These are phyloP conservation scores for Phytophthora nicotianae DNA, from an alignment of 352 stramenopile species.

Conservation along the genomic window DNA sequence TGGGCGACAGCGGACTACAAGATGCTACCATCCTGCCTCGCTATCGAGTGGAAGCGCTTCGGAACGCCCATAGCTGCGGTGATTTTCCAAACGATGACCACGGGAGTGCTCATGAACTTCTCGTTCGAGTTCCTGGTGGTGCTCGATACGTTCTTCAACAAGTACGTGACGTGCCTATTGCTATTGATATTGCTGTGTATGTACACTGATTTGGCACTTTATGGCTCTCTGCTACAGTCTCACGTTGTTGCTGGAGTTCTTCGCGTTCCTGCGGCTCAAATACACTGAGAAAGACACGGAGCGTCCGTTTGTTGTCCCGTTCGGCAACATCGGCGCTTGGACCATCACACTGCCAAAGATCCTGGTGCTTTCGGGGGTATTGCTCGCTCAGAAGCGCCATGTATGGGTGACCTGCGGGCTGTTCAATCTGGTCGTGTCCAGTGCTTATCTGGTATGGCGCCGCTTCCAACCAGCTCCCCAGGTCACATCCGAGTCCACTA, in stretches of 20 bases:
- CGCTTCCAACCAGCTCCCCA: slow-evolving; percentile 46
- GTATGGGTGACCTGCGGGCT: slow-evolving; percentile 77
- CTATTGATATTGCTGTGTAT: background rate
- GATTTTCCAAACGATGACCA: slow-evolving; percentile 77
- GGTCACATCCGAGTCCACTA: slow-evolving; percentile 2
- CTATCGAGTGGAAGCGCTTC: slow-evolving; percentile 75
- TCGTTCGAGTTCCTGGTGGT: slow-evolving; percentile 85
- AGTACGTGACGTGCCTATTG: slow-evolving; percentile 47
- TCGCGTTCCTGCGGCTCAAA: slow-evolving; percentile 83
- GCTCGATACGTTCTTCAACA: slow-evolving; percentile 90
- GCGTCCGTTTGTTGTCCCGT: slow-evolving; percentile 77
- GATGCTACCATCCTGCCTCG: slow-evolving; percentile 73
- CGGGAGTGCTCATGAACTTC: slow-evolving; percentile 83
- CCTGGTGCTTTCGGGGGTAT: slow-evolving; percentile 71
- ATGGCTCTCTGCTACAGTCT: slow-evolving; percentile 31
- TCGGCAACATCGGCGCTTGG: slow-evolving; percentile 73
- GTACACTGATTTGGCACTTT: background rate
- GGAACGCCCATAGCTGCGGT: slow-evolving; percentile 80
- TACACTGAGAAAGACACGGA: slow-evolving; percentile 79
- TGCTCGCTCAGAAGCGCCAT: slow-evolving; percentile 65
- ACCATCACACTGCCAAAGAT: slow-evolving; percentile 84
- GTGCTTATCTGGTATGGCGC: slow-evolving; percentile 69
- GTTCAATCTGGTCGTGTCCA: slow-evolving; percentile 69
- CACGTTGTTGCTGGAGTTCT: slow-evolving; percentile 85
- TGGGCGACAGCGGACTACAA: slow-evolving; percentile 87